Base-by-base conservation (phyloP, 108 stramenopile genomes). In the Cyclotella atomus region DNA sequence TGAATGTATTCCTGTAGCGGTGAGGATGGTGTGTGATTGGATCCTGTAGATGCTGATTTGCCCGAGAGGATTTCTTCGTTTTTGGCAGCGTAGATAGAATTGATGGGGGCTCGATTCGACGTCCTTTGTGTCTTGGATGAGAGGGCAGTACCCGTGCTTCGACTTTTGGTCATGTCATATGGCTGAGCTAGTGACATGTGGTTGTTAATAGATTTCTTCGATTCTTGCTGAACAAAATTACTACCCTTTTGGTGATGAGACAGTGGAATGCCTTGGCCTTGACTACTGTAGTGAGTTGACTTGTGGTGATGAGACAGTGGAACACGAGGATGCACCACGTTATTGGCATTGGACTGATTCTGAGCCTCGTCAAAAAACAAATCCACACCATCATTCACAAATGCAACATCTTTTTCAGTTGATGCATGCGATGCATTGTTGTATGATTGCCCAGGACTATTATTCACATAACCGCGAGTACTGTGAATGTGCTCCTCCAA, bases 391-490 rank as follows among this genome's bases (percentile, higher is more conserved):
- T 75, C 73, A 25, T 54, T 75, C 28, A 75, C 41, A 38, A 75
- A 75, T 17, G 38, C 65, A 30, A 65, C 64, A 66, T 75, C 73
- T 44, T 59, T 75, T 61, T 75, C 73, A 10, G 73, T 75, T 19
- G 63, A 65, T 16, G 64, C 45, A 35, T 59, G 54, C 30, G 73
- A 75, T 25, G 64, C 64, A 33, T 55, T 65, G 41, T 21, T 57
- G 44, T 43, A 64, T 5, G 64, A 57, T 17, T 27, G 35, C 17
- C 34, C 73, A 2, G 63, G 64, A 57, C 65, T 75, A 41, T 12
- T 14, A 21, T 35, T 32, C 47, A 20, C 28, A 43, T 69, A 32
- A 12, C 52, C 20, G 3, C 29, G 1, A 57, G 5, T 29, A 32
- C 20, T 62, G 21, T 30, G 43, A 43, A 62, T 62, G 23, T 41